phyloP scores from a whole-genome alignment of 2,329 filamentous ascomycete species.

The Neocucurbitaria cava region DNA sequence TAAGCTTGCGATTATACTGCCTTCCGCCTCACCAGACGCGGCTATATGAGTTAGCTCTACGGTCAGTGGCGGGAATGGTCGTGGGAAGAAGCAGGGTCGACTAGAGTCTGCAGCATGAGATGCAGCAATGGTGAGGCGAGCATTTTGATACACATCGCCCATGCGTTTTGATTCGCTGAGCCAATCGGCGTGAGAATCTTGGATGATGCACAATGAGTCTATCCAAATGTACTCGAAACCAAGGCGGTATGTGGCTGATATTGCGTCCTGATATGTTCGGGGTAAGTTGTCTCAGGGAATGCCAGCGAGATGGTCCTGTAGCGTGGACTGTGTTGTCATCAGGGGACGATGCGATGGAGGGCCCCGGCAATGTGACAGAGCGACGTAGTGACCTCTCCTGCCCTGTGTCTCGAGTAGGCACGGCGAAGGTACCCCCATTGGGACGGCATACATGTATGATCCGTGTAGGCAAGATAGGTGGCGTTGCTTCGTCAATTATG shows the following conservation, averaged over 20 bases:
- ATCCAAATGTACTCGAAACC: conserved; percentile 26
- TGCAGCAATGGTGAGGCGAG: conserved; percentile 16
- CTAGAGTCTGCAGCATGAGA: conserved; percentile 23
- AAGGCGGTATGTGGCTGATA: conserved; percentile 12
- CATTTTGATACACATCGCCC: conserved; percentile 20
- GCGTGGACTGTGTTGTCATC: conserved; percentile 23
- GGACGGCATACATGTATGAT: conserved; percentile 24
- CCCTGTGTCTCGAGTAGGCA: conserved; percentile 22
- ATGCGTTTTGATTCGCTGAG: conserved; percentile 21
- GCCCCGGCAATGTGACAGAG: conserved; percentile 34
- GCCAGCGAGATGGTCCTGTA: conserved; percentile 15
- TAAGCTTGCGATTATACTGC: conserved; percentile 17
- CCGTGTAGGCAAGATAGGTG: conserved; percentile 26
- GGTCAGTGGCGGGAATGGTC: conserved; percentile 5
- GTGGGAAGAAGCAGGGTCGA: conserved; percentile 21
- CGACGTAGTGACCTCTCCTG: conserved; percentile 19
- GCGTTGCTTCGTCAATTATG: conserved; percentile 16
- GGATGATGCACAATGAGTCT: conserved; percentile 22
- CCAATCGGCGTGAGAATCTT: conserved; percentile 23
- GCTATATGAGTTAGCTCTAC: conserved; percentile 20
- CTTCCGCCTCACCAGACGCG: conserved; percentile 8
- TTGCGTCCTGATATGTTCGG: conserved; percentile 18
- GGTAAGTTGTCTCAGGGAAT: conserved; percentile 12
- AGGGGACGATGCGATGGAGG: conserved; percentile 17
- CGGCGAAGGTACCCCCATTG: conserved; percentile 16